Conservation (phyloP, 2,329 filamentous ascomycete genomes). For the Elsinoe batatas region DNA sequence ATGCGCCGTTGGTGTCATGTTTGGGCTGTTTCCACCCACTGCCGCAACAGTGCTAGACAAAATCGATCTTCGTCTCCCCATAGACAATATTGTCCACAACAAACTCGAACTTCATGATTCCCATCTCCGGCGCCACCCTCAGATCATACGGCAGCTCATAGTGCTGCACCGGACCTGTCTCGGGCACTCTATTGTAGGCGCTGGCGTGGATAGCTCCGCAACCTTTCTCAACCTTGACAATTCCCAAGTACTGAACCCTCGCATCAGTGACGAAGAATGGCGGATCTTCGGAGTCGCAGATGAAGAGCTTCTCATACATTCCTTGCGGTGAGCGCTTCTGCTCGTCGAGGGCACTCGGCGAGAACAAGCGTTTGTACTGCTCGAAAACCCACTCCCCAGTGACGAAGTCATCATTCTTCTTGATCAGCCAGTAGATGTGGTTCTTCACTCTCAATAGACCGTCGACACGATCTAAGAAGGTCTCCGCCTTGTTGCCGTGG, state of each 20-base stretch:
- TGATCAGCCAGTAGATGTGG: conserved; percentile 76
- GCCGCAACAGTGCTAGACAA: background rate
- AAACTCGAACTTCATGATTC: conserved; percentile 65
- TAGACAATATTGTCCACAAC: conserved; percentile 59
- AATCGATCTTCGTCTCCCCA: background rate
- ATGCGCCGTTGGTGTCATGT: too few species aligned
- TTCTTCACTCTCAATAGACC: conserved; percentile 77
- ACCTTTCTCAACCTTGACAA: background rate
- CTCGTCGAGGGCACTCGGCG: background rate
- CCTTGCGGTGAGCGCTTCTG: background rate
- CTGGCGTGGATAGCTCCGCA: background rate
- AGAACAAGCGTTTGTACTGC: background rate
- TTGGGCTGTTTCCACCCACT: too few species aligned
- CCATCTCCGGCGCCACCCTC: conserved; percentile 73
- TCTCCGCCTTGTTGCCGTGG: conserved; percentile 58
- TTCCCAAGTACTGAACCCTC: background rate
- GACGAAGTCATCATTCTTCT: background rate
- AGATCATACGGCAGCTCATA: conserved; percentile 74
- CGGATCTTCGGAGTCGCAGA: background rate
- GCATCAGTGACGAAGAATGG: background rate
- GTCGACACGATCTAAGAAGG: conserved; percentile 70
- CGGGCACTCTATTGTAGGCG: background rate
- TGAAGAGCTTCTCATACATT: background rate
- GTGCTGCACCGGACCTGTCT: conserved; percentile 55
- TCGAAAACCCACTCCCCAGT: background rate